Evolutionary conservation across 1,139 yeast species (phyloP).

Genomic region (Sugiyamaella neomexicana): DNA sequence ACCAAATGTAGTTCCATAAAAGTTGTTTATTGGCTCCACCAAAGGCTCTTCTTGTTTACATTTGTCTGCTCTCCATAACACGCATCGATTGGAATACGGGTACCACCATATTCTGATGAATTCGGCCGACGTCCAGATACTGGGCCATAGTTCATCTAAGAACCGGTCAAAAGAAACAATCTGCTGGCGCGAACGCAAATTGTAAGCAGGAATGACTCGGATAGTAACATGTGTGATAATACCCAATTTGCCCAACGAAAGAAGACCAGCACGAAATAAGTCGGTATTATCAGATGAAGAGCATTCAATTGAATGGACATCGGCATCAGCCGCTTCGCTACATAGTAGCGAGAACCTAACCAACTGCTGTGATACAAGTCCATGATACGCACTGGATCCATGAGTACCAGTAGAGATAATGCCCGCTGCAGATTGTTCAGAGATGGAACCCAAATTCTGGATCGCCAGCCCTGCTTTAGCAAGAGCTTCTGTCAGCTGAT

Average conservation of each 20-base stretch:
- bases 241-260: constrained; percentile 90
- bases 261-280: constrained; percentile 76
- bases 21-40: constrained; percentile 68
- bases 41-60: constrained; percentile 53
- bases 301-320: constrained; percentile 55
- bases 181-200: constrained; percentile 78
- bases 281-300: constrained; percentile 68
- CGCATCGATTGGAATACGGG: constrained; percentile 84
- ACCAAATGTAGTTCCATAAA: constrained; percentile 83
- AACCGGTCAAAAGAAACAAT: constrained; percentile 74
- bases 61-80: constrained; percentile 86
- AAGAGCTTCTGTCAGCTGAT: constrained; percentile 68
- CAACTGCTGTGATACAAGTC: constrained; percentile 83
- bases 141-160: constrained; percentile 57
- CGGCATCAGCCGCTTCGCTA: constrained; percentile 47
- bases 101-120: constrained; percentile 97
- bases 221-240: constrained; percentile 85
- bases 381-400: constrained; percentile 92
- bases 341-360: constrained; percentile 68
- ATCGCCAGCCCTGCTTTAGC: constrained; percentile 68
- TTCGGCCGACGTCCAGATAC: constrained; percentile 86
- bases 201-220: constrained; percentile 80
- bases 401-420: constrained; percentile 95
- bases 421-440: constrained; percentile 93
- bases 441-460: constrained; percentile 90